A percentile compares a stretch with the other conserved stretches of the same genome.
Conservation (phyloP, 306 rosid genomes). For the Quercus ilex region DNA sequence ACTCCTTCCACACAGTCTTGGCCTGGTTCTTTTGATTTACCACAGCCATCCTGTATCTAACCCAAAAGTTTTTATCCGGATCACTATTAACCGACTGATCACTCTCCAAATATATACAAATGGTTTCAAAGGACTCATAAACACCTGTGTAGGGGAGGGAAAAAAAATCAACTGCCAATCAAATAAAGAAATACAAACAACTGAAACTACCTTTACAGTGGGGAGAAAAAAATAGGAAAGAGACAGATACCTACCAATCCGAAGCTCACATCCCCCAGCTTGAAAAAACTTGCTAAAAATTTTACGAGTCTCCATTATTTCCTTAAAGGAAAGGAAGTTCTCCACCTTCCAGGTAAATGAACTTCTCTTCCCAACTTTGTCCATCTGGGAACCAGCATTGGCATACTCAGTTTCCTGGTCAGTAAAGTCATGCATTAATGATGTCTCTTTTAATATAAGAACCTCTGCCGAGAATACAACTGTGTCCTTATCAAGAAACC, state of each 20-base stretch:
- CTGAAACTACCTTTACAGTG: conserved; percentile 11
- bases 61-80: conserved; percentile 99
- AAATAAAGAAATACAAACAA: conserved; percentile 21
- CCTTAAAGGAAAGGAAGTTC: conserved; percentile 92
- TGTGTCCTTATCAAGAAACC: conserved; percentile 93
- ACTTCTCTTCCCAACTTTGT: conserved; percentile 55
- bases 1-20: conserved; percentile 98
- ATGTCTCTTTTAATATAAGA: conserved; percentile 92
- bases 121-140: conserved; percentile 96
- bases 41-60: conserved; percentile 95
- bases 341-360: conserved; percentile 99
- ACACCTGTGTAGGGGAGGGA: conserved; percentile 59
- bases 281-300: conserved; percentile 98
- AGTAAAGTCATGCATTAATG: conserved; percentile 78
- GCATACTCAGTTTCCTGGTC: conserved; percentile 57
- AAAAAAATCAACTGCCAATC: conserved; percentile 12
- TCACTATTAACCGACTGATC: conserved; percentile 95
- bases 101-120: conserved; percentile 97
- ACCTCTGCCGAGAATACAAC: conserved; percentile 98
- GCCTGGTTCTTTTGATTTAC: conserved; percentile 90
- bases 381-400: conserved; percentile 46
- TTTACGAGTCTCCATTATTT: conserved; percentile 98
- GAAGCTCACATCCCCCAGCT: conserved; percentile 99
- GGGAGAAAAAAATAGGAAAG: conserved; percentile 6
- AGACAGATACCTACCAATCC: conserved; percentile 72